Conservation (phyloP, 139 green algal genomes). For the Parachlorella kessleri region DNA sequence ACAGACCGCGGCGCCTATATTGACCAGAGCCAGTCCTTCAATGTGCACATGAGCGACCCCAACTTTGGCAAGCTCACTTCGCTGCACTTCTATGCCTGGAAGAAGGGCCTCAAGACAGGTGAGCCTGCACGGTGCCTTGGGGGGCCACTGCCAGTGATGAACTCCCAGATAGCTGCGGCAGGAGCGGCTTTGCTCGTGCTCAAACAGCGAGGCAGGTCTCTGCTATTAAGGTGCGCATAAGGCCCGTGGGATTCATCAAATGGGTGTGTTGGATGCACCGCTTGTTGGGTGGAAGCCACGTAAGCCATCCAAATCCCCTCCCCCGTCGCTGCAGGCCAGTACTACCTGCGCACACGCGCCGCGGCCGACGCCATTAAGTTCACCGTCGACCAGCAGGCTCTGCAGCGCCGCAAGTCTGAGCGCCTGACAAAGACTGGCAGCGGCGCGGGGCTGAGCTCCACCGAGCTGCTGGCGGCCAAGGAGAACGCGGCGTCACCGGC, state of each 20-base stretch:
- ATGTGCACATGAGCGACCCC: slow-evolving; percentile 98
- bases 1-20: slow-evolving; percentile 97
- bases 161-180: too few relatives aligned
- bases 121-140: not conserved
- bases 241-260: too few relatives aligned
- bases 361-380: slow-evolving; percentile 99
- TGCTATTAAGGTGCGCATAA: too few relatives aligned
- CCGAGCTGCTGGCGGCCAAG: slow-evolving; percentile 72
- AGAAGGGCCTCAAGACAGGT: slow-evolving; percentile 77
- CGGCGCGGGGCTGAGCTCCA: slow-evolving; percentile 26
- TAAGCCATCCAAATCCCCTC: too few relatives aligned
- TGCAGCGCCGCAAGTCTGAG: slow-evolving; percentile 43
- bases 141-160: too few relatives aligned
- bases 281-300: too few relatives aligned
- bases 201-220: too few relatives aligned
- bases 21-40: slow-evolving; percentile 98
- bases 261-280: too few relatives aligned
- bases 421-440: slow-evolving; percentile 8
- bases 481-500: slow-evolving; percentile 52
- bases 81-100: slow-evolving; percentile 98
- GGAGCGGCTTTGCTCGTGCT: too few relatives aligned
- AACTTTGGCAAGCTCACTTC: slow-evolving; percentile 99
- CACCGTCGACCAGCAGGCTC: slow-evolving; percentile 90
- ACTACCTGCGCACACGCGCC: slow-evolving; percentile 93
- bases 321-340: slow-evolving; percentile 94